These are phyloP conservation scores for Batrachochytrium dendrobatidis DNA, from an alignment of 371 early-diverging fungal genomes.

Conservation along the genomic window DNA sequence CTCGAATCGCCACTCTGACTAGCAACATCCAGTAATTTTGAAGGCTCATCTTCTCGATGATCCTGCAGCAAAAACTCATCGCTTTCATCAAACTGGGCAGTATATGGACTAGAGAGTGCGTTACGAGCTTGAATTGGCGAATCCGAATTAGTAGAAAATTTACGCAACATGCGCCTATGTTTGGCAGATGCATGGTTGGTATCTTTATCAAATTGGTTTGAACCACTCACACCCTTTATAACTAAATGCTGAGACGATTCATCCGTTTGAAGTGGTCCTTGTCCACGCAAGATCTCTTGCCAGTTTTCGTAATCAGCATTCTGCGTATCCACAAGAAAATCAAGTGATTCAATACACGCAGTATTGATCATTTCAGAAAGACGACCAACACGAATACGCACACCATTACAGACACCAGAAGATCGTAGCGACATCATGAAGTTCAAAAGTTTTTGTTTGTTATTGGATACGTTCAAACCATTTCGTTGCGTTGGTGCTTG, in stretches of 20 bases:
- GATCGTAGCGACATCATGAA: slow-evolving; percentile 73
- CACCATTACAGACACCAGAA: slow-evolving; percentile 58
- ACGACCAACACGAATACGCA: slow-evolving; percentile 63
- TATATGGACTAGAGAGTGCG: not conserved
- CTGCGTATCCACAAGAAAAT: slow-evolving; percentile 59
- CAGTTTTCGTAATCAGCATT: slow-evolving; percentile 55
- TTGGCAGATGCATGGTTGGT: too few relatives aligned
- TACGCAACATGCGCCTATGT: too few relatives aligned
- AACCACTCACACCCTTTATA: not conserved
- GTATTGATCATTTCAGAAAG: slow-evolving; percentile 70
- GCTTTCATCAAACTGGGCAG: not conserved
- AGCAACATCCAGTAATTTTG: not conserved
- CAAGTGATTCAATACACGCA: slow-evolving; percentile 73
- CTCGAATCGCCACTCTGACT: not conserved
- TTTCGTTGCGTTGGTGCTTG: slow-evolving; percentile 9
- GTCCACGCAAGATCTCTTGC: slow-evolving; percentile 51
- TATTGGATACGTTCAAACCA: slow-evolving; percentile 16
- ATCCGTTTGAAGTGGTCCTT: not conserved
- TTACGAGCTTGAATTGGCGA: not conserved
- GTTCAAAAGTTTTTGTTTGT: slow-evolving; percentile 63
- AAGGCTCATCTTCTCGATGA: slow-evolving; percentile 1
- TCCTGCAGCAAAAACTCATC: not conserved
- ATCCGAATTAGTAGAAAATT: not conserved
- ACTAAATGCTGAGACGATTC: not conserved
- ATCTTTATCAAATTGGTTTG: not conserved